These are phyloP conservation scores for Tephrocybe sp. DNA, from an alignment of 768 basidiomycete species.

Conservation along the genomic window DNA sequence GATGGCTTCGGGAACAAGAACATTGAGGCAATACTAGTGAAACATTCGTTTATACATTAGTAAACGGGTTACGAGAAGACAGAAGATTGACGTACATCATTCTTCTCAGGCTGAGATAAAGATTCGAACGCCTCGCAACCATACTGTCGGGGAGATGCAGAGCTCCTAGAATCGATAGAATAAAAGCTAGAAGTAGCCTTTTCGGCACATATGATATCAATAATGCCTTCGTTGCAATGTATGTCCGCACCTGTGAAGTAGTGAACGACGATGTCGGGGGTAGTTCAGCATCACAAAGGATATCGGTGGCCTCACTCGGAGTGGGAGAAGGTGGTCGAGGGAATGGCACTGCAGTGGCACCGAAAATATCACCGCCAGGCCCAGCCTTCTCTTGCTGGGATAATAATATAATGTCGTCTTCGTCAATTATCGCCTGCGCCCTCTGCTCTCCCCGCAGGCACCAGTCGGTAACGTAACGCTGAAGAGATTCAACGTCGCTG, in stretches of 20 bases:
- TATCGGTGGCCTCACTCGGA: slow-evolving; percentile 8
- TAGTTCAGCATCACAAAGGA: slow-evolving; percentile 17
- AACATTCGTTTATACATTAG: no score
- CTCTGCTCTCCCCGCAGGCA: slow-evolving; percentile 34
- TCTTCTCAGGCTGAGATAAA: slow-evolving; percentile 46
- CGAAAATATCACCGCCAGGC: background rate
- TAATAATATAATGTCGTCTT: background rate
- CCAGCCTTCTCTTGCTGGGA: background rate
- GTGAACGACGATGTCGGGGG: slow-evolving; percentile 26
- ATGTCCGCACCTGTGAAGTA: slow-evolving; percentile 7
- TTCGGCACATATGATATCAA: no score
- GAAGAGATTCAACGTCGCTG: slow-evolving; percentile 34
- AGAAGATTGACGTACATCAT: slow-evolving; percentile 40
- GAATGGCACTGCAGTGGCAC: background rate
- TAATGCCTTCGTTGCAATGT: no score
- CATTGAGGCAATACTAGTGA: slow-evolving; percentile 65
- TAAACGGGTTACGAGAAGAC: background rate
- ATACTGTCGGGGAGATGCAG: slow-evolving; percentile 22
- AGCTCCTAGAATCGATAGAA: background rate
- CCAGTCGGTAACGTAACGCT: slow-evolving; percentile 39
- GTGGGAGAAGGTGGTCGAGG: slow-evolving; percentile 20
- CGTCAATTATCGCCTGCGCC: slow-evolving; percentile 16
- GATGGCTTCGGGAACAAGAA: slow-evolving; percentile 71
- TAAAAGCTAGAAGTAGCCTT: slow-evolving; percentile 7
- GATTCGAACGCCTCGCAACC: slow-evolving; percentile 45